Conservation (phyloP, 192 early-diverging fungal genomes). For the Ambispora gerdemannii region DNA sequence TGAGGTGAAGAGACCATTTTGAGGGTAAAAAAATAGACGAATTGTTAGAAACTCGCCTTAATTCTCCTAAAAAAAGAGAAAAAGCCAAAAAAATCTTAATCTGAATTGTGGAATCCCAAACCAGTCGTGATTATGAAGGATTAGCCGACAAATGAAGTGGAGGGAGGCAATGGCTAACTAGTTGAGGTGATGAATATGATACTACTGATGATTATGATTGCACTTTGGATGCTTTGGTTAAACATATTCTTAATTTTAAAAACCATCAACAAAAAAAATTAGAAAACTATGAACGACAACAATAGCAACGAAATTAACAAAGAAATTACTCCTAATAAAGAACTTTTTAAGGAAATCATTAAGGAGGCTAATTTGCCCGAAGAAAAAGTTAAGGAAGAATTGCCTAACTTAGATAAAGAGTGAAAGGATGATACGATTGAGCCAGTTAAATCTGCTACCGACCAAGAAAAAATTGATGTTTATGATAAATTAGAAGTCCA, state of each 20-base stretch:
- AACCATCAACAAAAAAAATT: background rate
- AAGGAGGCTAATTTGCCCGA: background rate
- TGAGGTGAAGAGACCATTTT: background rate
- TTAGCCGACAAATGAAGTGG: background rate
- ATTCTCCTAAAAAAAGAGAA: background rate
- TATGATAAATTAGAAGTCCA: conserved; percentile 4
- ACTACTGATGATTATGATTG: background rate
- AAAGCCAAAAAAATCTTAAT: conserved; percentile 2
- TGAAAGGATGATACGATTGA: background rate
- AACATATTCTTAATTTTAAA: background rate
- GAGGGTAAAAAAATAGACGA: too few species aligned
- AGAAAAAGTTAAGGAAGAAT: background rate
- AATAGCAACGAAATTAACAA: background rate
- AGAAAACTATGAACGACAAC: background rate
- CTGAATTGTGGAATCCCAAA: background rate
- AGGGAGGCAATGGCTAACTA: too few species aligned
- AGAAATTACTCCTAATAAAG: background rate
- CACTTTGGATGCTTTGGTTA: background rate
- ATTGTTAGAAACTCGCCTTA: background rate
- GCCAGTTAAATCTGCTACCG: background rate
- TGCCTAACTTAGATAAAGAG: background rate
- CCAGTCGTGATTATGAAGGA: background rate
- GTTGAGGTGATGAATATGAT: background rate
- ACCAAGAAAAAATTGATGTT: background rate
- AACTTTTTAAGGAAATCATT: conserved; percentile 11